Conservation (phyloP, 31 red algal genomes). For the Asparagopsis taxiformis region DNA sequence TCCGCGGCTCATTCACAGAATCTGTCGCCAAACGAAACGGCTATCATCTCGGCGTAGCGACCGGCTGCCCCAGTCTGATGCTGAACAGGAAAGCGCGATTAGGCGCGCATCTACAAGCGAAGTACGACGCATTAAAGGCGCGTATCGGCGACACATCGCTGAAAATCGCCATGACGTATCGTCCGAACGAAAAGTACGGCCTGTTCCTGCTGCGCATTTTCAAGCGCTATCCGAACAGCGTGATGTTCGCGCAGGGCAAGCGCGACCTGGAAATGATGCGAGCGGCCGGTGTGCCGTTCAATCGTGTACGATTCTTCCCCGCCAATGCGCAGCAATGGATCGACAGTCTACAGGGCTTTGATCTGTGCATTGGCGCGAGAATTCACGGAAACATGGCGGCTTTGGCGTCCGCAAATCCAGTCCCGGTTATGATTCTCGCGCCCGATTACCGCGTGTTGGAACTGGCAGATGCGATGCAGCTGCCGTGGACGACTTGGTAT, state of each 20-base stretch:
- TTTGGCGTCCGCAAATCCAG: neutral
- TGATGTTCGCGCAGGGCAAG: constrained; percentile 2
- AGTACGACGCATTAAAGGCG: neutral
- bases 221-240: neutral
- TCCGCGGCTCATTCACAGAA: neutral
- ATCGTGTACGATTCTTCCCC: neutral
- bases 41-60: constrained; percentile 1
- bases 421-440: neutral
- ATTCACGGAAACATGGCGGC: constrained; percentile 23
- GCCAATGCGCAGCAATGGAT: neutral
- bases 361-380: neutral
- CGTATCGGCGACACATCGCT: neutral
- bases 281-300: neutral
- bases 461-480: neutral
- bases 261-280: neutral
- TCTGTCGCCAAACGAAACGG: constrained; percentile 4
- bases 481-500: neutral
- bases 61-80: constrained; percentile 23
- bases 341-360: constrained; percentile 1
- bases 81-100: neutral
- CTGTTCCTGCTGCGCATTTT: neutral
- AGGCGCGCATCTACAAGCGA: neutral
- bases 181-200: neutral
- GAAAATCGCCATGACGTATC: constrained; percentile 4
- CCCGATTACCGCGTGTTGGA: constrained; percentile 7